Conservation (phyloP, 2,329 filamentous ascomycete species). For the Macrophomina pseudophaseolina region DNA sequence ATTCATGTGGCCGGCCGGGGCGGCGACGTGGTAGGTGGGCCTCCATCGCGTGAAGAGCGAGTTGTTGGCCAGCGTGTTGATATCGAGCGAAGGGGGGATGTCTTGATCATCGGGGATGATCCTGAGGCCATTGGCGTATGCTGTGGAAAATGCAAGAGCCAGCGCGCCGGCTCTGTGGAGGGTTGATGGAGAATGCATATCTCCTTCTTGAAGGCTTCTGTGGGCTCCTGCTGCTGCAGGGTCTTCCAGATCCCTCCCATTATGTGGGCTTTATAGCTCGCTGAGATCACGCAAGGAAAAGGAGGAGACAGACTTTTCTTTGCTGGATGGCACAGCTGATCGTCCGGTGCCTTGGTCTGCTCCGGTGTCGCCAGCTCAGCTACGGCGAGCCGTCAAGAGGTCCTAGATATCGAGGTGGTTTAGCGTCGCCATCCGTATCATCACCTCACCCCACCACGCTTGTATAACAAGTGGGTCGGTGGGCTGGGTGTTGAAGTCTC, state of each 20-base stretch:
- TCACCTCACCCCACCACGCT: no score
- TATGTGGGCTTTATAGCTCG: not conserved
- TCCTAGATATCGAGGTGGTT: not conserved
- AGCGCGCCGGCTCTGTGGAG: not conserved
- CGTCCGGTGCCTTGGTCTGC: not conserved
- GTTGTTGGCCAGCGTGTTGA: conserved; percentile 48
- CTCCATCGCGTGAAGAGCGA: conserved; percentile 56
- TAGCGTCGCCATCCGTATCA: not conserved
- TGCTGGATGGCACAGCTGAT: not conserved
- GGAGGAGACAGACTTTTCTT: not conserved
- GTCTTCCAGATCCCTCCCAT: not conserved
- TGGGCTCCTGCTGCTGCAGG: not conserved
- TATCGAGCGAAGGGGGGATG: conserved; percentile 4
- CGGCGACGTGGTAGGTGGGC: conserved; percentile 52
- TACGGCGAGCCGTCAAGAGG: not conserved
- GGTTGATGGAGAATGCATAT: not conserved
- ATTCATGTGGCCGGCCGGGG: conserved; percentile 57
- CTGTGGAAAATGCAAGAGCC: not conserved
- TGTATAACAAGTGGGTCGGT: no score
- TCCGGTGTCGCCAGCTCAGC: not conserved
- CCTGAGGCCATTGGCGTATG: not conserved
- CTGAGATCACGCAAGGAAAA: not conserved
- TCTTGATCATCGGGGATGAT: conserved; percentile 7
- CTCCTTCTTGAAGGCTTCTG: not conserved
- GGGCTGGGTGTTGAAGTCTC: no score